Conservation (phyloP, 2,329 filamentous ascomycete genomes). For the Periconia digitata region DNA sequence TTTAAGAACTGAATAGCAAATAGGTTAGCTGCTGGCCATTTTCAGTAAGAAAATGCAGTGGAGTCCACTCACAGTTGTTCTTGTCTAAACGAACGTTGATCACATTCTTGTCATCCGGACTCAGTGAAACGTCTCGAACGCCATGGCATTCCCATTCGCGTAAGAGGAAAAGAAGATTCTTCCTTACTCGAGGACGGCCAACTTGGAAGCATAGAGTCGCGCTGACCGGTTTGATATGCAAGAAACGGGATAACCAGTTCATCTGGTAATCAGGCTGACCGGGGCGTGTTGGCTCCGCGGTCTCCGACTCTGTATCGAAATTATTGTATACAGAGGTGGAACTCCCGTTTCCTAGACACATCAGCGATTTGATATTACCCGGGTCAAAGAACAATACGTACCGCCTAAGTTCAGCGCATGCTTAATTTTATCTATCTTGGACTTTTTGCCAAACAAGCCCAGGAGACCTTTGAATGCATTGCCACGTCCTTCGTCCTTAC, state of each 20-base stretch:
- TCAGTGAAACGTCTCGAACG: conserved; percentile 75
- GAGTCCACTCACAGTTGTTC: conserved; percentile 69
- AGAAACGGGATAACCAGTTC: conserved; percentile 86
- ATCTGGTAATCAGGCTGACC: conserved; percentile 50
- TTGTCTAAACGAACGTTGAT: conserved; percentile 77
- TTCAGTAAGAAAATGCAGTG: conserved; percentile 1
- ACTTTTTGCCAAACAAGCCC: conserved; percentile 56
- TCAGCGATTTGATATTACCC: neutral
- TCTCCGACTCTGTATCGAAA: conserved; percentile 38
- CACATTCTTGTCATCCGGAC: conserved; percentile 71
- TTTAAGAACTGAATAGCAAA: conserved; percentile 62
- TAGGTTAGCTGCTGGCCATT: conserved; percentile 11
- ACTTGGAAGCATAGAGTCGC: conserved; percentile 75
- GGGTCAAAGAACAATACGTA: conserved; percentile 29
- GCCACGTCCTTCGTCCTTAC: conserved; percentile 43
- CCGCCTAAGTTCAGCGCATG: conserved; percentile 37
- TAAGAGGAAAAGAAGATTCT: conserved; percentile 74
- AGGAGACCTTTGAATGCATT: conserved; percentile 48
- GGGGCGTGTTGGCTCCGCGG: conserved; percentile 48
- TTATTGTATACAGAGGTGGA: conserved; percentile 33
- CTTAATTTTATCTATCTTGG: conserved; percentile 43
- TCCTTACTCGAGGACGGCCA: conserved; percentile 70
- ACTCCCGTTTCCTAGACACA: conserved; percentile 27
- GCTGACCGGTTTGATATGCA: conserved; percentile 82
- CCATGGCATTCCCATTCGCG: conserved; percentile 80